Percentiles rank a stretch among this genome's conserved stretches.
Evolutionary conservation across 257 asterid species (phyloP).

Genomic region (Capsicum pubescens): DNA sequence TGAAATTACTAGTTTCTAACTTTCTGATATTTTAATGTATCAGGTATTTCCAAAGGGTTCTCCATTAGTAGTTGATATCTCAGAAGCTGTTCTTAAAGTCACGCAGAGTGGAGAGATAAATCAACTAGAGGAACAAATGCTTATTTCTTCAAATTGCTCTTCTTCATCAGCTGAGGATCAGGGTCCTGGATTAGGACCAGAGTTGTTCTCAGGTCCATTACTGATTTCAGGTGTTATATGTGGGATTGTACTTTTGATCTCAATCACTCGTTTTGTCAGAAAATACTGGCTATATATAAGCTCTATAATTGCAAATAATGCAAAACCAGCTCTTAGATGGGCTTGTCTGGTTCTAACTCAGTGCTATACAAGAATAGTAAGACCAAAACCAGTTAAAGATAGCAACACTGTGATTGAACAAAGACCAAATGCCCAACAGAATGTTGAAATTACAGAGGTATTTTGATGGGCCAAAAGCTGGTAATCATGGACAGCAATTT

Average conservation of each 20-base stretch:
- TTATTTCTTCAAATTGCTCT: slow-evolving; percentile 42
- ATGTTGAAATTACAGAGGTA: background rate
- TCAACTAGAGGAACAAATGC: slow-evolving; percentile 44
- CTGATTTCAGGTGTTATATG: slow-evolving; percentile 38
- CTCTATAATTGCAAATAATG: background rate
- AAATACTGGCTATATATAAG: background rate
- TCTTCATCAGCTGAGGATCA: slow-evolving; percentile 31
- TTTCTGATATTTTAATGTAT: background rate
- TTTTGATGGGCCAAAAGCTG: background rate
- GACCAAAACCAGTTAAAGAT: slow-evolving; percentile 16
- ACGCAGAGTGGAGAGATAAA: slow-evolving; percentile 56
- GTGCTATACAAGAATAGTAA: background rate
- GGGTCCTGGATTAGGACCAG: slow-evolving; percentile 41
- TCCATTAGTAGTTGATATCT: slow-evolving; percentile 50
- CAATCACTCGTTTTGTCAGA: slow-evolving; percentile 26
- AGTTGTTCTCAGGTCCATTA: slow-evolving; percentile 52
- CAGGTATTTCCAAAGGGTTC: slow-evolving; percentile 70
- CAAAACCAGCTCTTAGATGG: slow-evolving; percentile 30
- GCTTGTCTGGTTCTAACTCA: slow-evolving; percentile 19
- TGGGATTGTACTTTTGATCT: slow-evolving; percentile 33
- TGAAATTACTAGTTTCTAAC: background rate
- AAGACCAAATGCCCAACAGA: slow-evolving; percentile 8
- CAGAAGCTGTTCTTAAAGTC: slow-evolving; percentile 59
- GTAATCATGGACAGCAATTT: background rate
- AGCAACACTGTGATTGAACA: background rate